A percentile compares a stretch with the other conserved stretches of the same genome.
Conservation (phyloP, 2,329 filamentous ascomycete genomes). For the Ophiostoma fasciatum region DNA sequence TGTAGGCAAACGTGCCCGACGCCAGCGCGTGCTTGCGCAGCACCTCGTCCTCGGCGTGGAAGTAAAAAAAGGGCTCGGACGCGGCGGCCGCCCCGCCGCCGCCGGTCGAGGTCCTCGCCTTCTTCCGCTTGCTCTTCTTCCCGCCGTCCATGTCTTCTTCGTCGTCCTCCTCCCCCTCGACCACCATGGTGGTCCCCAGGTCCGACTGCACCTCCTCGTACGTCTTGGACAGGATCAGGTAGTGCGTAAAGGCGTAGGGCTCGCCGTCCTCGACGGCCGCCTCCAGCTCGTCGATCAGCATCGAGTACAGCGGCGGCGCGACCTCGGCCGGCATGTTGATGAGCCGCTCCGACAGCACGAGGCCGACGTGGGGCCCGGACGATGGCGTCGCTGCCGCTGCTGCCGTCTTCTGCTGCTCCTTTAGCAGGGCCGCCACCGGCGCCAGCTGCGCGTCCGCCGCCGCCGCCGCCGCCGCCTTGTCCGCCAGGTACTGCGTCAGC, state of each 20-base stretch:
- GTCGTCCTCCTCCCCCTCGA: slow-evolving; percentile 30
- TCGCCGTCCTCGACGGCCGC: slow-evolving; percentile 82
- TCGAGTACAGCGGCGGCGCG: slow-evolving; percentile 83
- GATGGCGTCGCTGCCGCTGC: slow-evolving; percentile 15
- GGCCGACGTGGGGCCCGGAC: slow-evolving; percentile 44
- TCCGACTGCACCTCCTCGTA: slow-evolving; percentile 78
- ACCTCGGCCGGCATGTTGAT: slow-evolving; percentile 96
- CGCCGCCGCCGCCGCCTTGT: slow-evolving; percentile 35
- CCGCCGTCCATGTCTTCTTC: slow-evolving; percentile 38
- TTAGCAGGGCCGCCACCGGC: slow-evolving; percentile 41
- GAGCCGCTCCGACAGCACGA: slow-evolving; percentile 82
- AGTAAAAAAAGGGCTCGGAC: slow-evolving; percentile 52
- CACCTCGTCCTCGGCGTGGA: slow-evolving; percentile 91
- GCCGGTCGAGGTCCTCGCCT: slow-evolving; percentile 19
- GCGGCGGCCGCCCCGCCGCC: slow-evolving; percentile 22
- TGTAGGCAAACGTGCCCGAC: slow-evolving; percentile 59
- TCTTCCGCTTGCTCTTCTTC: slow-evolving; percentile 46
- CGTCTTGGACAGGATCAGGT: slow-evolving; percentile 81
- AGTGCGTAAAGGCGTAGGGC: slow-evolving; percentile 86
- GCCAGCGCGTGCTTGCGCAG: slow-evolving; percentile 62
- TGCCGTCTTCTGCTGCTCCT: slow-evolving; percentile 20
- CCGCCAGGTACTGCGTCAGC: slow-evolving; percentile 55
- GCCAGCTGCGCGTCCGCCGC: slow-evolving; percentile 37
- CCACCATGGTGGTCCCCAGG: slow-evolving; percentile 23
- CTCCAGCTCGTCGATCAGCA: slow-evolving; percentile 83